Percentiles rank a stretch among this genome's conserved stretches.
Evolutionary conservation across 805 yeast species (phyloP).

Genomic region (Candida andamanensis): DNA sequence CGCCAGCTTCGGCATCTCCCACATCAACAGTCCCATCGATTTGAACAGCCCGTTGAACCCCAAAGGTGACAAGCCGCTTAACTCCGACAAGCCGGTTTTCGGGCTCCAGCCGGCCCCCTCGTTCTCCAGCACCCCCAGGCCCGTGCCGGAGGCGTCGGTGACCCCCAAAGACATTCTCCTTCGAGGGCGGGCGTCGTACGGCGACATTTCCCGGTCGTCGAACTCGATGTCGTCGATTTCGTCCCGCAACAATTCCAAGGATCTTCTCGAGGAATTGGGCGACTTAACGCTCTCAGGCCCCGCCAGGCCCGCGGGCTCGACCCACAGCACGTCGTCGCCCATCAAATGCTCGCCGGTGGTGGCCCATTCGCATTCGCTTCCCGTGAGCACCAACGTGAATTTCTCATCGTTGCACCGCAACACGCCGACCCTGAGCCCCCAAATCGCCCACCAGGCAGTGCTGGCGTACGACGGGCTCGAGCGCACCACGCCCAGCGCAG

Average conservation of each 20-base stretch:
- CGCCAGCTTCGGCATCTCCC: constrained; percentile 2
- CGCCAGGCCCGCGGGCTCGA: constrained; percentile 5
- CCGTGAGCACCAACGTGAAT: constrained; percentile 22
- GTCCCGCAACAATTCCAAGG: constrained; percentile 17
- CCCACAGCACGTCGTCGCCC: constrained; percentile 46
- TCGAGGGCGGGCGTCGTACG: constrained; percentile 16
- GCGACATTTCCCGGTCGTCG: constrained; percentile 9
- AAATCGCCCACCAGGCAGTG: constrained; percentile 10
- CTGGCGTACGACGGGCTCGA: constrained; percentile 3
- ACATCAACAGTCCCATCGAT: constrained; percentile 8
- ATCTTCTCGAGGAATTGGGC: constrained; percentile 18
- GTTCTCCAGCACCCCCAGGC: constrained; percentile 1
- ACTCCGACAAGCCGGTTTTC: constrained; percentile 14
- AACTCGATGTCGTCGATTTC: constrained; percentile 14
- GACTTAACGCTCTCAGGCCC: constrained; percentile 23
- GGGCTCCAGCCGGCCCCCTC: constrained; percentile 15
- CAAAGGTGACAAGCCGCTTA: not conserved
- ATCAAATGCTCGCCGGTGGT: constrained; percentile 54
- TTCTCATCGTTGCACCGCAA: constrained; percentile 61
- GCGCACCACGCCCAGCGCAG: constrained; percentile 1
- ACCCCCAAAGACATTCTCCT: constrained; percentile 44
- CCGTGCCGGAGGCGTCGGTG: constrained; percentile 21
- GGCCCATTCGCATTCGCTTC: constrained; percentile 8
- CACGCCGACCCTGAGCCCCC: constrained; percentile 25
- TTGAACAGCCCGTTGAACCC: constrained; percentile 5